Conservation (phyloP, 306 rosid species). For the Vachellia pachyceras region DNA sequence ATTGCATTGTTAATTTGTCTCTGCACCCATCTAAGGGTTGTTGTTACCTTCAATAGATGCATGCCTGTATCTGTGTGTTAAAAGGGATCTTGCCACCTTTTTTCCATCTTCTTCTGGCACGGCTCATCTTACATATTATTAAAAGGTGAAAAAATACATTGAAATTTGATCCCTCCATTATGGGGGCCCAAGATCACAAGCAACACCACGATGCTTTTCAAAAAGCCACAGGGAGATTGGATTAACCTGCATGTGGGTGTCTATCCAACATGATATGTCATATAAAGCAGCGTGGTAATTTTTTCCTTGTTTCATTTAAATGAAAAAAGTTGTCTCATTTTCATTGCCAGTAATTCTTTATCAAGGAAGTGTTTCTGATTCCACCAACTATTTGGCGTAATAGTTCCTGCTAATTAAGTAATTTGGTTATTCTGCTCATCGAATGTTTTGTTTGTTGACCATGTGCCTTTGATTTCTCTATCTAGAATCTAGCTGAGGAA, state of each 20-base stretch:
- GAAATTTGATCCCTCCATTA: background rate
- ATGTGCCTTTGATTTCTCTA: conserved; percentile 31
- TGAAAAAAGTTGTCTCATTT: background rate
- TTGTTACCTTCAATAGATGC: background rate
- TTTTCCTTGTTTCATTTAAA: background rate
- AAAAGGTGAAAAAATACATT: background rate
- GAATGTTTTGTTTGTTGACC: conserved; percentile 22
- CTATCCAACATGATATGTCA: background rate
- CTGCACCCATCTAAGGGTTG: no score
- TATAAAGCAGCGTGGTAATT: background rate
- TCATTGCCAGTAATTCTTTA: background rate
- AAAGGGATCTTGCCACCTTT: background rate
- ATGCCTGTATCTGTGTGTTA: background rate
- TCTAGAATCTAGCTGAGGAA: conserved; percentile 58
- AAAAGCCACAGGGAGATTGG: background rate
- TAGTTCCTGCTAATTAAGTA: background rate
- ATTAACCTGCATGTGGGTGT: background rate
- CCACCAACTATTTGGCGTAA: background rate
- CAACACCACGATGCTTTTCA: background rate
- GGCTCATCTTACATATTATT: background rate
- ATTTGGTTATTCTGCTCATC: background rate
- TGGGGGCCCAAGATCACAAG: background rate
- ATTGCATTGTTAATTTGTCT: no score
- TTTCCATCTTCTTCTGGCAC: background rate
- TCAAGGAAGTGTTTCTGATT: background rate